Base-by-base conservation (phyloP, 163 green algal genomes). In the Chlamydomonas reinhardtii region DNA sequence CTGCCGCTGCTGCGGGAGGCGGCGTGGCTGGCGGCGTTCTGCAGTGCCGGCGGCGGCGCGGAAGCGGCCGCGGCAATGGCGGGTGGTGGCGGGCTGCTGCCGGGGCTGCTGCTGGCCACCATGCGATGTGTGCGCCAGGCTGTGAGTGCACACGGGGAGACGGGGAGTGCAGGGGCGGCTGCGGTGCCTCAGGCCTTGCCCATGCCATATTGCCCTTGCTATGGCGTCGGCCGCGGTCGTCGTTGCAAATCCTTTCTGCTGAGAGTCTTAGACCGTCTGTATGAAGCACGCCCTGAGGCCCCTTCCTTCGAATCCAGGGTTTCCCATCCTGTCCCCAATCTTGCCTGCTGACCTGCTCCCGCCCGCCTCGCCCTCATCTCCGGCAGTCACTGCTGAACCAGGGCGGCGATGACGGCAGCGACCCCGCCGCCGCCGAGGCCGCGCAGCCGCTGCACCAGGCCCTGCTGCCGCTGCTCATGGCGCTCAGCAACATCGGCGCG, bases 391-490 rank as follows among this genome's bases (percentile, higher is more conserved):
- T 27, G 37, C 25, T 85, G 5, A 43, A 56, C 48, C 11, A 1
- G 48, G 48, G 27, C 32, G 68, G 27, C 70, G 69, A 86, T 4
- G 80, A 48, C 39, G 39, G 5, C n/a, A n/a, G n/a, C 39, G 39
- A 79, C 32, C 70, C 80, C 4, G 71, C 56, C 35, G 32, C 35
- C 43, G 9, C 22, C 9, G 52, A n/a, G 11, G 80, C 80, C 56
- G 69, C 70, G 14, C 52, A 65, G 70, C 69, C 80, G 8, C 54
- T 86, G 54, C 56, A 79, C 52, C 70, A 39, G 32, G 59, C 80
- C 25, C 69, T 86, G 80, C 69, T 74, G 71, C 70, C 80, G 54
- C 80, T 86, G 54, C 80, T 86, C 24, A 16, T 37, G 11, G 80
- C 70, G n/a, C n/a, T 75, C 14, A 19, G 70, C 80, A 86, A 86